A percentile compares a stretch with the other conserved stretches of the same genome.
Conservation (phyloP, 164 flowering plant genomes). For the Magnolia changhungtana region DNA sequence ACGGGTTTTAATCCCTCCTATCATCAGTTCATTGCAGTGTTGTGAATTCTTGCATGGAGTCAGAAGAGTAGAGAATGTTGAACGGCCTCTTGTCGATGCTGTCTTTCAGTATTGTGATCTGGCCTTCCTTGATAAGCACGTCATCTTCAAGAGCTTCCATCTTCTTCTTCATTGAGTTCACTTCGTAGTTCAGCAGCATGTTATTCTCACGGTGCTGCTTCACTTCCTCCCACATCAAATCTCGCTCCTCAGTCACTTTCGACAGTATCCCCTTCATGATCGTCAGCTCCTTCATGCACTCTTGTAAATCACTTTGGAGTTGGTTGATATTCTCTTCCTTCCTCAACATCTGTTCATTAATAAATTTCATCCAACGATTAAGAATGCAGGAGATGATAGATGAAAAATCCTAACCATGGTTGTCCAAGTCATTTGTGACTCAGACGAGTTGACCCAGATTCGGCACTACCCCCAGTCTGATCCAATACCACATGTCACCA, state of each 20-base stretch:
- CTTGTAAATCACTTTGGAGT: conserved; percentile 55
- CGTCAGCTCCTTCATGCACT: conserved; percentile 51
- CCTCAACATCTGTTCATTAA: conserved; percentile 48
- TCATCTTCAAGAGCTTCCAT: conserved; percentile 82
- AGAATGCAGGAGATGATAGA: background rate
- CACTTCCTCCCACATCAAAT: conserved; percentile 79
- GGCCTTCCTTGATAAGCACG: conserved; percentile 82
- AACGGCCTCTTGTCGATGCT: conserved; percentile 42
- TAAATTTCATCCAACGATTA: background rate
- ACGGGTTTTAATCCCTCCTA: too few species aligned
- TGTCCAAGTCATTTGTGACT: too few species aligned
- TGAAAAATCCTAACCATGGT: too few species aligned
- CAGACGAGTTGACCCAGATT: too few species aligned
- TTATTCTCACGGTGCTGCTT: conserved; percentile 76
- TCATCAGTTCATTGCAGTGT: conserved; percentile 26
- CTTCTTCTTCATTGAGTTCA: conserved; percentile 57
- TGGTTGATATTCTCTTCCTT: conserved; percentile 66
- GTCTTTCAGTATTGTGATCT: conserved; percentile 80
- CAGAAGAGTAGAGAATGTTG: conserved; percentile 61
- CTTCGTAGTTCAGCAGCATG: conserved; percentile 69
- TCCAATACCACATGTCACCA: too few species aligned
- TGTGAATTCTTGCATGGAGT: conserved; percentile 28
- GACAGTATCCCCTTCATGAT: conserved; percentile 46
- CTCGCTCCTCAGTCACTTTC: conserved; percentile 76
- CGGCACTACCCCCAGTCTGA: too few species aligned